phyloP scores from a whole-genome alignment of 805 yeast species.

The Priceomyces melissophilus region DNA sequence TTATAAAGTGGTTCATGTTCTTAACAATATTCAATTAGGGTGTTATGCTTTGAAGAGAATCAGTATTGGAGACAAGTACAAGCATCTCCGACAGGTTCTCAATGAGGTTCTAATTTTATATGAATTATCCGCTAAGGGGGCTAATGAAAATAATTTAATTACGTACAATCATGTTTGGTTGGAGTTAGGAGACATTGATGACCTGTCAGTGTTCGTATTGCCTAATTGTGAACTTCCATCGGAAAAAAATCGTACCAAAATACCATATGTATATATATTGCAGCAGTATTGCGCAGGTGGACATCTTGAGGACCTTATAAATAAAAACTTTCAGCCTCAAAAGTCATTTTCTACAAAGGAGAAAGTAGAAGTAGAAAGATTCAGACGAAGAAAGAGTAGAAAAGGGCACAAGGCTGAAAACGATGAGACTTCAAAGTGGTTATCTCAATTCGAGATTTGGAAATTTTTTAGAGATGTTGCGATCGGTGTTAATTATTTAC shows the following conservation, averaged over 20 bases:
- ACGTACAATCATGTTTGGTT: conserved; percentile 91
- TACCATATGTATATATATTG: conserved; percentile 74
- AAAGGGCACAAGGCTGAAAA: conserved; percentile 9
- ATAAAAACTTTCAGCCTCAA: conserved; percentile 20
- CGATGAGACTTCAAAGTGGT: conserved; percentile 23
- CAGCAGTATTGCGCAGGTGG: conserved; percentile 92
- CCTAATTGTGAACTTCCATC: conserved; percentile 7
- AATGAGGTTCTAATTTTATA: conserved; percentile 75
- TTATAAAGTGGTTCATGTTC: conserved; percentile 75
- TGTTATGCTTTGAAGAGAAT: conserved; percentile 81
- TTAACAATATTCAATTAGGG: conserved; percentile 70
- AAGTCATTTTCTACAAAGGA: conserved; percentile 23
- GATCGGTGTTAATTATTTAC: conserved; percentile 69
- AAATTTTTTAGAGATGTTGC: conserved; percentile 65
- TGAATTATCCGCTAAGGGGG: conserved; percentile 41
- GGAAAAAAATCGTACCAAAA: conserved; percentile 14
- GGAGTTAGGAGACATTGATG: conserved; percentile 59
- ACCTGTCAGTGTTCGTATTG: conserved; percentile 32
- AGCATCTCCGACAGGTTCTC: conserved; percentile 66
- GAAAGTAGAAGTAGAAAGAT: conserved; percentile 23
- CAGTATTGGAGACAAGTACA: conserved; percentile 72
- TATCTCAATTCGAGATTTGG: conserved; percentile 60
- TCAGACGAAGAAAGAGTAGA: conserved; percentile 13
- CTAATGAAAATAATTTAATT: conserved; percentile 58
- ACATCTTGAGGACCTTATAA: conserved; percentile 63